Conservation (phyloP, 2,329 filamentous ascomycete genomes). For the Aspergillus novofumigatus region DNA sequence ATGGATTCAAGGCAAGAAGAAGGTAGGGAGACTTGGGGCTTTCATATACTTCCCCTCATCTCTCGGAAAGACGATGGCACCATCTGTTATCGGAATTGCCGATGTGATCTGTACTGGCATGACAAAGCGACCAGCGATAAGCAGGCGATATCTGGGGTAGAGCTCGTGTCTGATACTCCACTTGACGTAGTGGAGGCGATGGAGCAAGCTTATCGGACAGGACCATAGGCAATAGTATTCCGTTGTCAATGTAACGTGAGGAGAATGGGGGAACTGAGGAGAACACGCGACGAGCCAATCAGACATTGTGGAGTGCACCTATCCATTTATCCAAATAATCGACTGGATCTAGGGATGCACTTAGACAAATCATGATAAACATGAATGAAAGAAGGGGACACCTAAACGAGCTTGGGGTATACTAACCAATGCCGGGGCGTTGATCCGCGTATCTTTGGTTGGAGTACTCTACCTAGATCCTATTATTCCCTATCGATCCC, state of each 20-base stretch:
- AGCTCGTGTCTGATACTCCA: not conserved
- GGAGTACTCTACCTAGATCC: not conserved
- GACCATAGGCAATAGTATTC: not conserved
- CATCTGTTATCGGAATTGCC: slow-evolving; percentile 1
- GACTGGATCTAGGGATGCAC: not conserved
- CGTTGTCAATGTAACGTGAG: not conserved
- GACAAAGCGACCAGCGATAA: slow-evolving; percentile 12
- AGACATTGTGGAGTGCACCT: not conserved
- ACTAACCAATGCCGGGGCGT: not conserved
- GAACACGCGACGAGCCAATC: not conserved
- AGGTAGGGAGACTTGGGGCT: not conserved
- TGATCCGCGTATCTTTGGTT: not conserved
- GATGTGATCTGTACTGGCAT: not conserved
- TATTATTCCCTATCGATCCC: not conserved
- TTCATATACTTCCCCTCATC: not conserved
- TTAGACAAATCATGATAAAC: not conserved
- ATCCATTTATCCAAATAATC: not conserved
- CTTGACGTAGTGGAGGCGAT: not conserved
- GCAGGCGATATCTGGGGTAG: slow-evolving; percentile 17
- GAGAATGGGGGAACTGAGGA: not conserved
- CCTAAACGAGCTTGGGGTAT: not conserved
- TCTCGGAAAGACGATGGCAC: not conserved
- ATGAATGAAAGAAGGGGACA: not conserved
- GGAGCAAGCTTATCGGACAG: not conserved
- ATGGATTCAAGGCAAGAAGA: not conserved